Evolutionary conservation across 1,139 yeast species (phyloP).

Genomic region (Pichia sp.): DNA sequence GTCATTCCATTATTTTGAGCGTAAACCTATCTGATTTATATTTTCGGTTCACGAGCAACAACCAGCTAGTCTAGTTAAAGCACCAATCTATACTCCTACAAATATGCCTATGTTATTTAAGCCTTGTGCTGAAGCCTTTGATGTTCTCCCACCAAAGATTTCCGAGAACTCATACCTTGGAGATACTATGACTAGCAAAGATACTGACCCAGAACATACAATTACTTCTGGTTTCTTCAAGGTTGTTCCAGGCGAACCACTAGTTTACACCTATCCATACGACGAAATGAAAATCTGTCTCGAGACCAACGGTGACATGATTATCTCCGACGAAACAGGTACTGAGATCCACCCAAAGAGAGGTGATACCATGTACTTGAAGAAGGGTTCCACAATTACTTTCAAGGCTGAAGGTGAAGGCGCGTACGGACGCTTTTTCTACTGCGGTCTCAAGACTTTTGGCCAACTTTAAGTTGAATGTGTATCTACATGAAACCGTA

Average conservation of each 20-base stretch:
- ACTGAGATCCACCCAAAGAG: constrained; percentile 48
- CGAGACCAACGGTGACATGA: constrained; percentile 59
- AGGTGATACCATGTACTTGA: constrained; percentile 64
- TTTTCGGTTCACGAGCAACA: too few species aligned
- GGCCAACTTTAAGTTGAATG: constrained; percentile 4
- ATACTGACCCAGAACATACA: constrained; percentile 47
- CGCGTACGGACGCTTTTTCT: constrained; percentile 56
- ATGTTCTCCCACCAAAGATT: constrained; percentile 49
- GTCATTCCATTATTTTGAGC: too few species aligned
- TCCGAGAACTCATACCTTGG: constrained; percentile 62
- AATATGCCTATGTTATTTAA: constrained; percentile 56
- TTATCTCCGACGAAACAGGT: constrained; percentile 56
- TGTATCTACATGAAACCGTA: too few species aligned
- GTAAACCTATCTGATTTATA: too few species aligned
- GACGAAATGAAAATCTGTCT: constrained; percentile 67
- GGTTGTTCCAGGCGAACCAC: constrained; percentile 60
- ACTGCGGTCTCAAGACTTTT: constrained; percentile 43
- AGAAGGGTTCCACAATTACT: constrained; percentile 60
- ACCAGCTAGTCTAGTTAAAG: too few species aligned
- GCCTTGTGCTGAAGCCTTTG: constrained; percentile 47
- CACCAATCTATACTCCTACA: too few species aligned
- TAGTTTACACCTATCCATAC: constrained; percentile 56
- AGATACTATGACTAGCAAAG: constrained; percentile 47
- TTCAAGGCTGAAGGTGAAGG: constrained; percentile 46
- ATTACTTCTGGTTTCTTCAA: constrained; percentile 61